Percentiles rank a stretch among this genome's conserved stretches.
Conservation (phyloP, 768 basidiomycete species). For the Pleurotus tuber-regium region DNA sequence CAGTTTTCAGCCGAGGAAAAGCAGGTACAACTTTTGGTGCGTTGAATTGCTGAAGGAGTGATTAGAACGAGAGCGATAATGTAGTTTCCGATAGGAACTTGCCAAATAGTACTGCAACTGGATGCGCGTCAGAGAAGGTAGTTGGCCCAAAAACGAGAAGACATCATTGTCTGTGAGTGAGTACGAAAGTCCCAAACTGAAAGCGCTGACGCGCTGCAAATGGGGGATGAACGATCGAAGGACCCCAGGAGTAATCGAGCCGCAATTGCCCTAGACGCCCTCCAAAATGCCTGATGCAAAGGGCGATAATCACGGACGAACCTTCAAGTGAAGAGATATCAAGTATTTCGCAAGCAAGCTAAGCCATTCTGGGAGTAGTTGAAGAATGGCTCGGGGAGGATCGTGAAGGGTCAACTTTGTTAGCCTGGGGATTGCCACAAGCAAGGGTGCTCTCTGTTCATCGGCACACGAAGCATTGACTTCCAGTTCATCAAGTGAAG, state of each 20-base stretch:
- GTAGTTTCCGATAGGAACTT: no score
- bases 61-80: no score
- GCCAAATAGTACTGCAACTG: slow-evolving; percentile 53
- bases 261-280: slow-evolving; percentile 48
- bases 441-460: slow-evolving; percentile 25
- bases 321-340: slow-evolving; percentile 40
- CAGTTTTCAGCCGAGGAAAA: slow-evolving; percentile 26
- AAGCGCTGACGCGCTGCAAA: slow-evolving; percentile 29
- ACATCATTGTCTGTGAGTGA: slow-evolving; percentile 54
- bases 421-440: slow-evolving; percentile 29
- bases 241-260: slow-evolving; percentile 62
- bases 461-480: slow-evolving; percentile 36
- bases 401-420: slow-evolving; percentile 28
- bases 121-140: slow-evolving; percentile 36
- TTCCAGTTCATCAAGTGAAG: slow-evolving; percentile 23
- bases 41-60: slow-evolving; percentile 40
- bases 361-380: slow-evolving; percentile 45
- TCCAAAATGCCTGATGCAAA: background rate
- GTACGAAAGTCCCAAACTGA: slow-evolving; percentile 57
- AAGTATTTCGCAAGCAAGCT: slow-evolving; percentile 30
- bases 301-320: slow-evolving; percentile 19
- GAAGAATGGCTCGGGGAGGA: slow-evolving; percentile 39
- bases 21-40: slow-evolving; percentile 19
- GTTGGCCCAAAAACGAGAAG: slow-evolving; percentile 41
- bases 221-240: slow-evolving; percentile 42